These are phyloP conservation scores for Phytophthora agathidicida DNA, from an alignment of 352 stramenopile species.

Conservation along the genomic window DNA sequence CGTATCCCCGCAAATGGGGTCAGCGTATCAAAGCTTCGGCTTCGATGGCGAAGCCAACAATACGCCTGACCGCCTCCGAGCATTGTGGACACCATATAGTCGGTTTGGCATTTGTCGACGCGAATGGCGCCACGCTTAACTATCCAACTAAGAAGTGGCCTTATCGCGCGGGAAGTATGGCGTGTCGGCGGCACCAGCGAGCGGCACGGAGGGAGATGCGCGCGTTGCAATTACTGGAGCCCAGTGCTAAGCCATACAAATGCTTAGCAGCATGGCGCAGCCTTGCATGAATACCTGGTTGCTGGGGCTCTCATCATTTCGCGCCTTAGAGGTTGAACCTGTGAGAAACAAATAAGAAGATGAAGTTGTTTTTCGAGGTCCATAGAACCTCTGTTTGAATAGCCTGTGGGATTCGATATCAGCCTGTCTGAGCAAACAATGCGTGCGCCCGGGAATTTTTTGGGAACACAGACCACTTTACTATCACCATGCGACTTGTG, in stretches of 20 bases:
- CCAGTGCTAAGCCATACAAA: neutral
- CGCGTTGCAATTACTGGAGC: conserved; percentile 4
- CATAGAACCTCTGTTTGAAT: neutral
- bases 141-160: conserved; percentile 9
- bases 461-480: conserved; percentile 3
- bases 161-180: conserved; percentile 31
- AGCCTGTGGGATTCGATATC: conserved; percentile 8
- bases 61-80: conserved; percentile 20
- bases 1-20: conserved; percentile 18
- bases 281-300: conserved; percentile 19
- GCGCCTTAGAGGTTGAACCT: conserved; percentile 28
- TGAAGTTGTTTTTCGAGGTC: conserved; percentile 6
- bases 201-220: conserved; percentile 4
- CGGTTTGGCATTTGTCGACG: conserved; percentile 23
- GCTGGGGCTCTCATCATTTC: conserved; percentile 15
- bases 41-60: conserved; percentile 13
- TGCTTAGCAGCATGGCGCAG: no score
- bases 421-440: conserved; percentile 20
- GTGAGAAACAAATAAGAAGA: conserved; percentile 14
- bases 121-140: conserved; percentile 13
- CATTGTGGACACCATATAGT: conserved; percentile 41
- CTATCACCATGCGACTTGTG: conserved; percentile 28
- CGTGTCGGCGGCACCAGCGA: neutral
- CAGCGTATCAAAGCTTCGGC: conserved; percentile 21
- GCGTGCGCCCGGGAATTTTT: conserved; percentile 13